These are phyloP conservation scores for Macrolepiota albuminosa DNA, from an alignment of 768 basidiomycete genomes.

Conservation along the genomic window DNA sequence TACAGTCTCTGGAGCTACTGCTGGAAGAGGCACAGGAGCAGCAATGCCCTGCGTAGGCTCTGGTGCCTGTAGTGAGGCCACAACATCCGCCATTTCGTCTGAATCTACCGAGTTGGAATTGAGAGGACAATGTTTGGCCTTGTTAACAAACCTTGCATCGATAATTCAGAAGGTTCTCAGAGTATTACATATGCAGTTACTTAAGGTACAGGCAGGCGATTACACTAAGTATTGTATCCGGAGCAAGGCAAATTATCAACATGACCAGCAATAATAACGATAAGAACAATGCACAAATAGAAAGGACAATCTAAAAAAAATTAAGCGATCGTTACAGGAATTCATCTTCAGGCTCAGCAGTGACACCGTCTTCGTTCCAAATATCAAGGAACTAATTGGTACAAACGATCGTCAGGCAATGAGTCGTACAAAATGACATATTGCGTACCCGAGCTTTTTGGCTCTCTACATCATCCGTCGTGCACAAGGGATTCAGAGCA, in stretches of 20 bases:
- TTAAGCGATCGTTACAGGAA: slow-evolving; percentile 21
- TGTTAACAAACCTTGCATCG: slow-evolving; percentile 3
- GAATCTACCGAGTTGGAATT: neutral
- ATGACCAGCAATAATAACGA: slow-evolving; percentile 2
- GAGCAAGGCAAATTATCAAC: neutral
- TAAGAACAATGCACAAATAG: neutral
- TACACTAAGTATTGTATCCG: slow-evolving; percentile 3
- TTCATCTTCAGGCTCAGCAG: slow-evolving; percentile 59
- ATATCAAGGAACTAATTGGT: slow-evolving; percentile 60
- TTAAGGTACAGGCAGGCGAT: slow-evolving; percentile 6
- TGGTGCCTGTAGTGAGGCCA: slow-evolving; percentile 16
- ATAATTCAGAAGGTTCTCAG: neutral
- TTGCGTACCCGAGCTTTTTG: slow-evolving; percentile 63
- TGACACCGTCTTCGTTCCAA: slow-evolving; percentile 79
- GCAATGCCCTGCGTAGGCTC: slow-evolving; percentile 30
- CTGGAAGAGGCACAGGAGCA: slow-evolving; percentile 5
- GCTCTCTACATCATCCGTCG: slow-evolving; percentile 50
- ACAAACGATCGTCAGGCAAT: slow-evolving; percentile 1
- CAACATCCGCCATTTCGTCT: slow-evolving; percentile 25
- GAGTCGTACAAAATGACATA: neutral
- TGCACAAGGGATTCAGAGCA: slow-evolving; percentile 54
- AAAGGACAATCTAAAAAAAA: neutral
- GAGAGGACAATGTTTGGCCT: slow-evolving; percentile 9
- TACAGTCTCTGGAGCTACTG: neutral
- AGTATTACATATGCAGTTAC: neutral